Percentiles rank a stretch among this genome's conserved stretches.
Conservation (phyloP, 352 stramenopile genomes). For the Globisporangium heterothallicum region DNA sequence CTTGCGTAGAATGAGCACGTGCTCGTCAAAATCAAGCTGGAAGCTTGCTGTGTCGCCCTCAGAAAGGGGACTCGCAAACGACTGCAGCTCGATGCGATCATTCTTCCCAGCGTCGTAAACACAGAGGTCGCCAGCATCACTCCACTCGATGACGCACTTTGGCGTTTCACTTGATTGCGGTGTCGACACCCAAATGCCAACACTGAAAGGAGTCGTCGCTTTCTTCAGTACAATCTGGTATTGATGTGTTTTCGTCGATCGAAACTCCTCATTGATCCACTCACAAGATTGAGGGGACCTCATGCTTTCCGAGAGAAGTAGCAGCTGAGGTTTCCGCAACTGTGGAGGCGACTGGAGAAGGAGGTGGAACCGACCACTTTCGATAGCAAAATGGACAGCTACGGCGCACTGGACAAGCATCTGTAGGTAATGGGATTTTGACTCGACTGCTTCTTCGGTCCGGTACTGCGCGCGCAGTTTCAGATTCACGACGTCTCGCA, state of each 20-base stretch:
- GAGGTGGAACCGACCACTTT: slow-evolving; percentile 20
- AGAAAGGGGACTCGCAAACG: slow-evolving; percentile 17
- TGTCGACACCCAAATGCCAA: slow-evolving; percentile 4
- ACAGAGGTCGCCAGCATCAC: slow-evolving; percentile 14
- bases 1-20: slow-evolving; percentile 30
- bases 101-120: slow-evolving; percentile 7
- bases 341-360: not conserved
- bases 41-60: slow-evolving; percentile 39
- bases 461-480: slow-evolving; percentile 51
- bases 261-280: not conserved
- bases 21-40: slow-evolving; percentile 29
- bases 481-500: slow-evolving; percentile 32
- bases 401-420: slow-evolving; percentile 51
- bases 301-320: not conserved
- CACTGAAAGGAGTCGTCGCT: slow-evolving; percentile 21
- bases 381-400: slow-evolving; percentile 48
- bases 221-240: slow-evolving; percentile 16
- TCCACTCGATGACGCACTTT: slow-evolving; percentile 21
- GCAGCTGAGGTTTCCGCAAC: not conserved
- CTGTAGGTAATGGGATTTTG: slow-evolving; percentile 64
- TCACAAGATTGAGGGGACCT: not conserved
- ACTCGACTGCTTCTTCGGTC: slow-evolving; percentile 37
- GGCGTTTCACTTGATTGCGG: not conserved
- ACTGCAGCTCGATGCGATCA: slow-evolving; percentile 12
- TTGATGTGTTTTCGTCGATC: not conserved